Conservation (phyloP, 2,329 filamentous ascomycete genomes). For the Raffaelea arxii region DNA sequence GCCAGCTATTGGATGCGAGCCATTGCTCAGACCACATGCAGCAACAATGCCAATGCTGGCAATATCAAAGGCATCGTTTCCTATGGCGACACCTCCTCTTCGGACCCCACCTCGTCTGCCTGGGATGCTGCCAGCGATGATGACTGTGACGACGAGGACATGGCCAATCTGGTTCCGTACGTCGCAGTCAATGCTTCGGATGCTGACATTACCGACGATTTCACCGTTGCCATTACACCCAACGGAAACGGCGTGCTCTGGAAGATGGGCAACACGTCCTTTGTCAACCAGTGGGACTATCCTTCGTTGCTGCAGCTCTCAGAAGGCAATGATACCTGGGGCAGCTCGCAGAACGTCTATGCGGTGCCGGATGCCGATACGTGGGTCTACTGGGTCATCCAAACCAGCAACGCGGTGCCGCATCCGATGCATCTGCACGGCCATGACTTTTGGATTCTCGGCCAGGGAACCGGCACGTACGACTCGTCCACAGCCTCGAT, state of each 20-base stretch:
- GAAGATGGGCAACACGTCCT: conserved; percentile 15
- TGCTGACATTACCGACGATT: conserved; percentile 4
- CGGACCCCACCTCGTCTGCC: conserved; percentile 7
- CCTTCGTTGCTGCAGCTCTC: conserved; percentile 10
- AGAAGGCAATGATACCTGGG: conserved; percentile 9
- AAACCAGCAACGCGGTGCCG: conserved; percentile 6
- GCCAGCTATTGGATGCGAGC: conserved; percentile 9
- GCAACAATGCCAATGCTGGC: conserved; percentile 5
- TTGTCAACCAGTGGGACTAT: conserved; percentile 16
- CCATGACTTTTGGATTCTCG: conserved; percentile 31
- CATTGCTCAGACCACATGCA: conserved; percentile 7
- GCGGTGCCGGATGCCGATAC: conserved; percentile 4
- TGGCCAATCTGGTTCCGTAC: conserved; percentile 15
- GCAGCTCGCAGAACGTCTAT: conserved; percentile 8
- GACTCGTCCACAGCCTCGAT: conserved; percentile 12
- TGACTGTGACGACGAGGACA: conserved; percentile 17
- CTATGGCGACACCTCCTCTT: conserved; percentile 8
- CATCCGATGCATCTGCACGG: conserved; percentile 36
- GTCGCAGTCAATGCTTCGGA: conserved; percentile 12
- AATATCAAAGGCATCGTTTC: conserved; percentile 10
- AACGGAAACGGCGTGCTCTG: conserved; percentile 13
- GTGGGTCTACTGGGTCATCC: conserved; percentile 12
- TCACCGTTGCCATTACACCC: conserved; percentile 2
- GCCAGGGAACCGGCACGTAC: conserved; percentile 10
- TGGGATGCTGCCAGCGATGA: conserved; percentile 4